Evolutionary conservation across 2,329 filamentous ascomycete species (phyloP), one percentile per base, ranked within the genome.

Genomic region (Aspergillus sp.): DNA sequence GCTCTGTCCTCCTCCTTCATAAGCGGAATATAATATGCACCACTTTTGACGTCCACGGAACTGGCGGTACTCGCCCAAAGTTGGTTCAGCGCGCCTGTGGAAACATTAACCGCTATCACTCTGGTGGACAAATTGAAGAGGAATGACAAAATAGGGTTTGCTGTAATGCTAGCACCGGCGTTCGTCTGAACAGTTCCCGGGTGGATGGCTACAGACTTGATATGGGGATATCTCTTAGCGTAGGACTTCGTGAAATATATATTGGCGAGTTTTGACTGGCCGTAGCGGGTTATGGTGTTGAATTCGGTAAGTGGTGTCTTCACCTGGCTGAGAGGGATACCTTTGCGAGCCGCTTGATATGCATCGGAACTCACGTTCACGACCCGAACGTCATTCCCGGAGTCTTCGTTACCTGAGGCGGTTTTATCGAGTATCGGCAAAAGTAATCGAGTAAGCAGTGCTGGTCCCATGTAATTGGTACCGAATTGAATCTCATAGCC

Each of bases 401-500:
- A 3, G 19, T 19, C 2, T 19, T 19, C 19, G 6, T 42, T 48
- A 1, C 43, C 34, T n/a, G 44, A 32, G 3, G 45, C 51, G 7
- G 52, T 61, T 29, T 47, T 41, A 5, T 42, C 26, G 5, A 63
- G 46, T 2, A 50, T 45, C 3, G 56, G 61, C 6, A 57, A 48
- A 4, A 64, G 48, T 2, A 59, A 49, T 26, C 56, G 54, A 7
- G 58, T 62, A 5, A 64, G 51, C 1, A 63, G 47, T 7, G 54
- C 55, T 9, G 54, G 59, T 4, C 58, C 60, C 33, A 65, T 39
- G 38, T 59, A 50, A 28, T 64, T 64, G 10, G 57, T 64, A 12
- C 58, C 59, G 34, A 64, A 62, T 39, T 65, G 62, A 10, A 56
- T 46, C 44, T 65, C 61, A 47, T 63, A 59, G 10, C 61, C 59